Percentiles rank a stretch among this genome's conserved stretches.
phyloP scores from a whole-genome alignment of 371 early-diverging fungal species.

The Coemansia sp. region DNA sequence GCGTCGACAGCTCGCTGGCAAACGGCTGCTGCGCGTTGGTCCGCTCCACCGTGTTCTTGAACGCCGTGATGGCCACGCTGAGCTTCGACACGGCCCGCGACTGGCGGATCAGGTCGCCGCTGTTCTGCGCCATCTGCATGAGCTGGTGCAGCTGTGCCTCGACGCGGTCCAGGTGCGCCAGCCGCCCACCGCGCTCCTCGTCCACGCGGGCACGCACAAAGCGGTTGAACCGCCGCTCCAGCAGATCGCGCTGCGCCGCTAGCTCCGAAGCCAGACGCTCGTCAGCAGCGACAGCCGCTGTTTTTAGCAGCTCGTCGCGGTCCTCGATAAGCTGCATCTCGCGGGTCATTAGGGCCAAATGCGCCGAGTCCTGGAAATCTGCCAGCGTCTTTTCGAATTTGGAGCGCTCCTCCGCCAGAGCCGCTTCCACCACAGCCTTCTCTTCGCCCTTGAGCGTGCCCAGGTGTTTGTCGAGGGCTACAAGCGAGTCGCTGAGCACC shows the following conservation, averaged over 20 bases:
- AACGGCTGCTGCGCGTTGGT: constrained; percentile 62
- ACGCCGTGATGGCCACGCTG: constrained; percentile 57
- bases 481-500: constrained; percentile 46
- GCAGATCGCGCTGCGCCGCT: constrained; percentile 48
- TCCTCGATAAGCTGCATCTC: constrained; percentile 40
- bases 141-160: constrained; percentile 71
- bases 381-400: constrained; percentile 50
- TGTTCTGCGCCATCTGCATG: constrained; percentile 45
- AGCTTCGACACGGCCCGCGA: constrained; percentile 35
- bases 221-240: constrained; percentile 58
- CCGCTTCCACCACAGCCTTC: constrained; percentile 32
- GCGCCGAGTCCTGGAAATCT: constrained; percentile 43
- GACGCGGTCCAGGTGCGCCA: constrained; percentile 82
- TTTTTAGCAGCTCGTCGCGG: constrained; percentile 16
- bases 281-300: constrained; percentile 20
- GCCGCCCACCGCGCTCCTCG: constrained; percentile 84
- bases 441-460: constrained; percentile 33
- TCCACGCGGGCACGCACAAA: constrained; percentile 83
- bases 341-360: constrained; percentile 34
- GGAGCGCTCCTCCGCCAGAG: constrained; percentile 46
- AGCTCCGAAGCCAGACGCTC: constrained; percentile 39
- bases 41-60: constrained; percentile 59
- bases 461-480: constrained; percentile 43
- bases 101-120: constrained; percentile 38
- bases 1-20: constrained; percentile 65